A percentile compares a stretch with the other conserved stretches of the same genome.
Evolutionary conservation across 129 eudicot species (phyloP).

Genomic region (Tanacetum coccineum): DNA sequence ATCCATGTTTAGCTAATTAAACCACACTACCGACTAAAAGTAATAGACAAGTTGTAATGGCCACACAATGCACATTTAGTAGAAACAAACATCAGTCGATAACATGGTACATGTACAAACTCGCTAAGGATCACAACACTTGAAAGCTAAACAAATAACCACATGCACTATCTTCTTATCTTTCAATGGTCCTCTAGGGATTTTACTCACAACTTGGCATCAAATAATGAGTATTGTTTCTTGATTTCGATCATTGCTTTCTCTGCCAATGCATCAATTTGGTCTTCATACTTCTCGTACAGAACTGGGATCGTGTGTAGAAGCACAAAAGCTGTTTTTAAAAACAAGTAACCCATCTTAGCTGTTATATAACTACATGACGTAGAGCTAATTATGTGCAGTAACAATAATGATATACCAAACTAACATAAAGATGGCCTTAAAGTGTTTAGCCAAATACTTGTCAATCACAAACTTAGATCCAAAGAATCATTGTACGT

Average conservation of each 20-base stretch:
- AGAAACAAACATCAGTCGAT: slow-evolving; percentile 19
- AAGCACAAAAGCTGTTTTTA: slow-evolving; percentile 61
- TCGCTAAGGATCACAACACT: slow-evolving; percentile 20
- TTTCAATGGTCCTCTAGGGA: slow-evolving; percentile 42
- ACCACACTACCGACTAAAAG: background rate
- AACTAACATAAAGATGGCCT: too few species aligned
- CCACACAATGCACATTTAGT: slow-evolving; percentile 5
- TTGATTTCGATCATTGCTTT: slow-evolving; percentile 44
- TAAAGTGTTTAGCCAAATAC: too few species aligned
- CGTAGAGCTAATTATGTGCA: background rate
- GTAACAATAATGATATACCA: background rate
- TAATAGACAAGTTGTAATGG: background rate
- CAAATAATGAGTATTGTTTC: slow-evolving; percentile 41
- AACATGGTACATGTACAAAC: slow-evolving; percentile 15
- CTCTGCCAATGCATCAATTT: slow-evolving; percentile 57
- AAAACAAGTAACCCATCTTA: background rate
- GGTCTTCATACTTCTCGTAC: slow-evolving; percentile 82
- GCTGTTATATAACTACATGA: background rate
- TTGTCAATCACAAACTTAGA: too few species aligned
- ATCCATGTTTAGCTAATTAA: background rate
- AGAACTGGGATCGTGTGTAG: slow-evolving; percentile 76
- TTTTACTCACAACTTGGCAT: slow-evolving; percentile 47
- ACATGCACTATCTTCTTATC: slow-evolving; percentile 34
- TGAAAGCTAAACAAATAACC: slow-evolving; percentile 10
- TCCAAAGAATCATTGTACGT: too few species aligned